A percentile compares a stretch with the other conserved stretches of the same genome.
Evolutionary conservation across 768 basidiomycete species (phyloP).

Genomic region (Psilocybe sp.): DNA sequence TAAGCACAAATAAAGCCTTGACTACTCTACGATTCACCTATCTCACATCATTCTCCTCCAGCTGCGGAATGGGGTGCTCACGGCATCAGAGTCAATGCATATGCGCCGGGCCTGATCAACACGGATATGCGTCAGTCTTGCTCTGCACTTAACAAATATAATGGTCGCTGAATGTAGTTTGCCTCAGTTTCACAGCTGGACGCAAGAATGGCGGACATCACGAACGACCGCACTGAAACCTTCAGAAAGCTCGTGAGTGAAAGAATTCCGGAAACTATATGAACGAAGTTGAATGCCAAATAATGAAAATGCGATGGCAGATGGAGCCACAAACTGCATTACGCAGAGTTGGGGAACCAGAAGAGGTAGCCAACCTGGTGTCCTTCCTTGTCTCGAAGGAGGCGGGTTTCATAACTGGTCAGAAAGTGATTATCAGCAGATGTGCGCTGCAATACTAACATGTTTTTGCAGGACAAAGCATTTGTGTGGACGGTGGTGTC

Average conservation of each 20-base stretch:
- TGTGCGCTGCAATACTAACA: background rate
- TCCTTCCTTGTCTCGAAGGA: conserved; percentile 31
- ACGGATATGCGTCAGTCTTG: conserved; percentile 17
- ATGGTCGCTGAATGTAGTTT: background rate
- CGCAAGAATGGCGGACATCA: background rate
- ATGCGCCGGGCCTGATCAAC: conserved; percentile 24
- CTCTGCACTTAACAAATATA: too few relatives aligned
- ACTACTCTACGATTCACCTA: background rate
- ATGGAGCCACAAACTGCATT: conserved; percentile 7
- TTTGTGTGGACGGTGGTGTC: too few relatives aligned
- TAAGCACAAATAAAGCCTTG: background rate
- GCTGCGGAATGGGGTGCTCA: conserved; percentile 21
- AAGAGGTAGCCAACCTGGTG: conserved; percentile 29
- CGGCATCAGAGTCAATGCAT: conserved; percentile 27
- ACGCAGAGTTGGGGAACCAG: conserved; percentile 21
- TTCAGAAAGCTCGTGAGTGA: too few relatives aligned
- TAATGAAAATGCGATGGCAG: background rate
- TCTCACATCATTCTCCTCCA: background rate
- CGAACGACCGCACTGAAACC: background rate
- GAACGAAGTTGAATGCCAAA: background rate
- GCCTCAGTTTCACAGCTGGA: background rate
- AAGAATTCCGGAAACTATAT: background rate
- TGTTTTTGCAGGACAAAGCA: too few relatives aligned
- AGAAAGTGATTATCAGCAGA: background rate
- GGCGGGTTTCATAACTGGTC: conserved; percentile 31